Evolutionary conservation across 2,329 filamentous ascomycete genomes (phyloP).

Genomic region (Stagonosporopsis rhizophila): DNA sequence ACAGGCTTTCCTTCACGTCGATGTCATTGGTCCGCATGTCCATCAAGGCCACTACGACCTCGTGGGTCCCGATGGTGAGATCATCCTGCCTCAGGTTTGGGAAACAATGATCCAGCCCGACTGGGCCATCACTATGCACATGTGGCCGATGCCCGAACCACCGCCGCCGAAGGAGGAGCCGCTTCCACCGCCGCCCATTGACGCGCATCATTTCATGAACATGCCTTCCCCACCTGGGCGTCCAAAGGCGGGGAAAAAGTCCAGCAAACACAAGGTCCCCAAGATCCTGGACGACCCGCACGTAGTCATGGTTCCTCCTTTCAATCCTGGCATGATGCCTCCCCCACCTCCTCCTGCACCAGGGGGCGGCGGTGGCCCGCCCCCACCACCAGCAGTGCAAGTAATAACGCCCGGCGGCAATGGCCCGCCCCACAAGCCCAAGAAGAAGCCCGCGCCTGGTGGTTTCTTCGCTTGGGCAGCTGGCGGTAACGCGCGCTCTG

Average conservation of each 20-base stretch:
- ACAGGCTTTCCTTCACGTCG: conserved; percentile 58
- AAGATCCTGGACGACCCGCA: conserved; percentile 2
- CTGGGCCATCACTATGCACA: conserved; percentile 58
- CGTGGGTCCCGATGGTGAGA: conserved; percentile 56
- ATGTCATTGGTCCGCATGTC: conserved; percentile 55
- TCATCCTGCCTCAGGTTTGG: conserved; percentile 59
- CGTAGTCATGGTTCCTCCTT: conserved; percentile 1
- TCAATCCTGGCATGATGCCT: not conserved
- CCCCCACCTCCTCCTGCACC: conserved; percentile 1
- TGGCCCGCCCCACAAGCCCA: conserved; percentile 12
- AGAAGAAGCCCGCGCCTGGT: conserved; percentile 6
- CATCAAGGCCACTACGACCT: conserved; percentile 57
- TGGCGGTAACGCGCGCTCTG: conserved; percentile 5
- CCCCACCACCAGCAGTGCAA: not conserved
- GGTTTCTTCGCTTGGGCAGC: conserved; percentile 20
- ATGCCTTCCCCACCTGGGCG: not conserved
- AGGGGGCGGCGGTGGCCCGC: not conserved
- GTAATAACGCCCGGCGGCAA: not conserved
- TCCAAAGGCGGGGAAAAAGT: conserved; percentile 9
- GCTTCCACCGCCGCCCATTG: conserved; percentile 16
- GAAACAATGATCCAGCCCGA: conserved; percentile 57
- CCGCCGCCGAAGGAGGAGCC: conserved; percentile 14
- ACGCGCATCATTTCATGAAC: conserved; percentile 12
- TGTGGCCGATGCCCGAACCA: conserved; percentile 56
- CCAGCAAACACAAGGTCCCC: conserved; percentile 5